Evolutionary conservation across 352 stramenopile genomes (phyloP).

Genomic region (Stephanocyclus meneghinianus): DNA sequence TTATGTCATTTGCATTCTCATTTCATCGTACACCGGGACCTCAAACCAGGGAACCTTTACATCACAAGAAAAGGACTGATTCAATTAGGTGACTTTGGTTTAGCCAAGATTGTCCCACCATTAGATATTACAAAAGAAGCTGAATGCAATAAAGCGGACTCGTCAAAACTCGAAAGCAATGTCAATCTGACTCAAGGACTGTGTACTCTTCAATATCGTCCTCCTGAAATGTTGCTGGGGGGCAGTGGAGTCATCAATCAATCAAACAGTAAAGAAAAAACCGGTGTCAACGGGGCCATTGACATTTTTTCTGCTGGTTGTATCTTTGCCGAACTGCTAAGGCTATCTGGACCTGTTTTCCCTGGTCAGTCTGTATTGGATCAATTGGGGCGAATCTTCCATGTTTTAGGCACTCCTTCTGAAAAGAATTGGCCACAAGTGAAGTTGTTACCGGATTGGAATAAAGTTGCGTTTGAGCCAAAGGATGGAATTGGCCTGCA

Average conservation of each 20-base stretch:
- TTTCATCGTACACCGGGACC: conserved; percentile 68
- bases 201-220: conserved; percentile 75
- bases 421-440: conserved; percentile 53
- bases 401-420: conserved; percentile 61
- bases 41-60: conserved; percentile 73
- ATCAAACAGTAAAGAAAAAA: background rate
- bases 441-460: conserved; percentile 56
- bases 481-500: conserved; percentile 30
- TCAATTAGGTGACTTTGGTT: conserved; percentile 74
- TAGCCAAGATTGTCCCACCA: conserved; percentile 51
- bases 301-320: conserved; percentile 70
- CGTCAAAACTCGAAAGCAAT: conserved; percentile 1
- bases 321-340: conserved; percentile 56
- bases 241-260: conserved; percentile 27
- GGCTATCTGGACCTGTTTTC: conserved; percentile 52
- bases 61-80: conserved; percentile 54
- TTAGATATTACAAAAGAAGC: background rate
- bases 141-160: background rate
- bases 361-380: conserved; percentile 62
- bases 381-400: conserved; percentile 65
- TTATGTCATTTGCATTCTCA: conserved; percentile 64
- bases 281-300: conserved; percentile 29
- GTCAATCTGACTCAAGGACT: conserved; percentile 34
- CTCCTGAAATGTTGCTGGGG: conserved; percentile 71
- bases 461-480: conserved; percentile 52